Evolutionary conservation across 805 yeast species (phyloP).

Genomic region (Huiozyma naganishii): DNA sequence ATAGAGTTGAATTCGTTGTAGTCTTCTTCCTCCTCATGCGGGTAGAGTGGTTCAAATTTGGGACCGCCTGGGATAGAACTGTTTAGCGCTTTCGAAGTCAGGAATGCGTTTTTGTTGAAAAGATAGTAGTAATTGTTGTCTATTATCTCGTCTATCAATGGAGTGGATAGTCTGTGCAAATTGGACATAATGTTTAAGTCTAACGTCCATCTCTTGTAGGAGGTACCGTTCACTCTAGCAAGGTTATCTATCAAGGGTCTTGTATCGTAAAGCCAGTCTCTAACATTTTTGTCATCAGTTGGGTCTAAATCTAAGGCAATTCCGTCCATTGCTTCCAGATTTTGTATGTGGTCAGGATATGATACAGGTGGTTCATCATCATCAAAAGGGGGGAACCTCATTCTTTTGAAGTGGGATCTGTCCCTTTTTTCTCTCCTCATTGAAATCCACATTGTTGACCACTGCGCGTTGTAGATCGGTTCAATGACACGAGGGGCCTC

Average conservation of each 20-base stretch:
- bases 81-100: slow-evolving; percentile 85
- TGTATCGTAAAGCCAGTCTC: slow-evolving; percentile 74
- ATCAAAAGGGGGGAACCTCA: slow-evolving; percentile 92
- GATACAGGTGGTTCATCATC: slow-evolving; percentile 92
- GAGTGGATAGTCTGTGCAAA: slow-evolving; percentile 58
- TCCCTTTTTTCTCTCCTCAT: slow-evolving; percentile 94
- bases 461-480: slow-evolving; percentile 85
- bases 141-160: slow-evolving; percentile 47
- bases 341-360: slow-evolving; percentile 72
- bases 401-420: slow-evolving; percentile 76
- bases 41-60: slow-evolving; percentile 76
- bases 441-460: slow-evolving; percentile 88
- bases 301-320: slow-evolving; percentile 57
- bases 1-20: slow-evolving; percentile 83
- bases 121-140: slow-evolving; percentile 57
- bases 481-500: slow-evolving; percentile 87
- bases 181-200: slow-evolving; percentile 51
- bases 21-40: slow-evolving; percentile 62
- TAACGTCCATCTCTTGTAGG: slow-evolving; percentile 65
- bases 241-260: slow-evolving; percentile 56
- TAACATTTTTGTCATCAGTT: slow-evolving; percentile 46
- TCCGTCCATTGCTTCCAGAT: slow-evolving; percentile 61
- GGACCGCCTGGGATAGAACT: slow-evolving; percentile 93
- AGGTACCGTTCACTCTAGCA: slow-evolving; percentile 56
- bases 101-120: slow-evolving; percentile 69